Evolutionary conservation across 2,329 filamentous ascomycete species (phyloP), one percentile per base, ranked within the genome.

Genomic region (Gyromitra esculenta): DNA sequence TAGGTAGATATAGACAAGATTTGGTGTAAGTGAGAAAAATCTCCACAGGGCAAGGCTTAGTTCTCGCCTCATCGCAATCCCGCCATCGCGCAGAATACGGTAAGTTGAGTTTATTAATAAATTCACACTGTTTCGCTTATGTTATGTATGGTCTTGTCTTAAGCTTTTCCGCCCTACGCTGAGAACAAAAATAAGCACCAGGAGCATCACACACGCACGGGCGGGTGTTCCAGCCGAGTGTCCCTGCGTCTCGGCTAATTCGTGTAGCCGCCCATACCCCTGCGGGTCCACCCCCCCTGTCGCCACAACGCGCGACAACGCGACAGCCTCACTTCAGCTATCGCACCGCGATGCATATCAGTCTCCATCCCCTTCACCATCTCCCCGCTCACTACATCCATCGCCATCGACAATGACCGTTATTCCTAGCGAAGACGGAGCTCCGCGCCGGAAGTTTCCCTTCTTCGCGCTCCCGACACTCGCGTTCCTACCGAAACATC

Each of bases 371-470:
- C 41, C 63, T 11, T 13, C 39, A 2, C 63, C 35, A 52, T 45
- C 21, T 43, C n/a, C 43, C 18, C 41, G 25, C 25, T 31, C 25
- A 31, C 2, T 31, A 4, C 52, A 21, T 8, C 7, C 35, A 9
- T 25, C 25, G n/a, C n/a, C 35, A 48, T 8, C 5, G 6, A 57
- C 15, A 72, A 72, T 65, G 69, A 48, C 60, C 7, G 52, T 45
- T 6, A 21, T 25, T 48, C 60, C 25, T 5, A 11, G 7, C 25
- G 54, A 67, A 15, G 59, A 56, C 13, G 50, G 65, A 45, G n/a
- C 48, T 15, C 69, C 50, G 2, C 48, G 31, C 6, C 48, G 5
- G 48, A 39, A 37, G 21, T 64, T 54, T 54, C 37, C 39, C n/a
- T 71, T 45, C 48, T 69, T 63, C 15, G 11, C 54, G 2, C 35